phyloP scores from a whole-genome alignment of 805 yeast species.

The Cyberlindnera xylosilytica region DNA sequence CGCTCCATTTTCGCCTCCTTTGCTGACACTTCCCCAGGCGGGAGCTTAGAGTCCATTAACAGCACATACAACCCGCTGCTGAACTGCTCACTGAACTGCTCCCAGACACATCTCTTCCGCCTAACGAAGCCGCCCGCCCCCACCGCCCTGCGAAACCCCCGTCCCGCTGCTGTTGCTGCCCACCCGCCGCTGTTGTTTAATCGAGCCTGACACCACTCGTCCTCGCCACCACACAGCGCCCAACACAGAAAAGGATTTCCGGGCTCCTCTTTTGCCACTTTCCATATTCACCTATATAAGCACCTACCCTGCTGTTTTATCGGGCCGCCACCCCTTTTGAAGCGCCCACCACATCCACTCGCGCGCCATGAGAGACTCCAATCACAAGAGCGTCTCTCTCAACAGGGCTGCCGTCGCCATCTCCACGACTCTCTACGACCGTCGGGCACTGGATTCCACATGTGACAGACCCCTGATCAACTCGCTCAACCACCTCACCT shows the following conservation, averaged over 20 bases:
- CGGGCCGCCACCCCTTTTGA: not conserved
- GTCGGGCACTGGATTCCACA: conserved; percentile 89
- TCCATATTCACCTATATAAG: too few relatives aligned
- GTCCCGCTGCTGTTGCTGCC: too few relatives aligned
- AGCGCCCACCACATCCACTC: not conserved
- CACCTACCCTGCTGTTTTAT: not conserved
- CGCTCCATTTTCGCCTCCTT: not conserved
- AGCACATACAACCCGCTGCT: not conserved
- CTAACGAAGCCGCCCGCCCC: not conserved
- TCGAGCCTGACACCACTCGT: too few relatives aligned
- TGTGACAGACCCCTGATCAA: conserved; percentile 87
- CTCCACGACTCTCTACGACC: conserved; percentile 83
- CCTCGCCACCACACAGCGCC: too few relatives aligned
- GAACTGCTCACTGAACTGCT: not conserved
- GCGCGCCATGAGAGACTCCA: conserved; percentile 76
- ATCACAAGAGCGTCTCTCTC: conserved; percentile 70
- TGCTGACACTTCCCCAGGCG: not conserved
- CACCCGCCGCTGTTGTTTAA: too few relatives aligned
- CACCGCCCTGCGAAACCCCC: too few relatives aligned
- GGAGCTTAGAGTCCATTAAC: not conserved
- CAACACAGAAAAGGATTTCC: too few relatives aligned
- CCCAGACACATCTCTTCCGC: not conserved
- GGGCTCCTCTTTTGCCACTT: too few relatives aligned
- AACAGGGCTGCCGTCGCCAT: conserved; percentile 93
- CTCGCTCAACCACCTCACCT: conserved; percentile 86